A percentile compares a stretch with the other conserved stretches of the same genome.
Evolutionary conservation across 768 basidiomycete genomes (phyloP).

Genomic region (Fistulinella prunicolor): DNA sequence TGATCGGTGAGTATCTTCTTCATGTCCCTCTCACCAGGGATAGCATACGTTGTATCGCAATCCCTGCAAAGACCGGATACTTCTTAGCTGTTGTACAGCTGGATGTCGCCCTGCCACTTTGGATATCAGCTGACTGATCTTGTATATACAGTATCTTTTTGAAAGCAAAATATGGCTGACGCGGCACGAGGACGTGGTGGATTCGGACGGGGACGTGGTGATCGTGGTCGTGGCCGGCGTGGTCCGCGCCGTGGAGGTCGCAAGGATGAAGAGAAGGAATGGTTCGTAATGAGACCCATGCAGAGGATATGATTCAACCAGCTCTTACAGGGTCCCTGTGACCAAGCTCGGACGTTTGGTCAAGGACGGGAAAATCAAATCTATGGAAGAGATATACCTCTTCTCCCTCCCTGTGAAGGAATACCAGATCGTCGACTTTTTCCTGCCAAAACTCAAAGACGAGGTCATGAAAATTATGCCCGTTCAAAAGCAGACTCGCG

Average conservation of each 20-base stretch:
- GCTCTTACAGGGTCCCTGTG: constrained; percentile 76
- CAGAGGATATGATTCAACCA: constrained; percentile 4
- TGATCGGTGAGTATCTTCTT: constrained; percentile 39
- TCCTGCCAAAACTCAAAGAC: constrained; percentile 99
- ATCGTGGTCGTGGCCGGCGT: constrained; percentile 58
- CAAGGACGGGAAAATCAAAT: constrained; percentile 99
- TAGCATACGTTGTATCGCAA: background rate
- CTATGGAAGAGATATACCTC: constrained; percentile 99
- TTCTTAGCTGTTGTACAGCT: constrained; percentile 27
- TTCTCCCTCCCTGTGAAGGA: constrained; percentile 99
- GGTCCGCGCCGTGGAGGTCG: constrained; percentile 93
- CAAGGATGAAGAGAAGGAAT: constrained; percentile 99
- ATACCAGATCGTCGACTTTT: constrained; percentile 98
- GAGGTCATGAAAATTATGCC: constrained; percentile 99
- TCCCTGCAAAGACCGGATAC: background rate
- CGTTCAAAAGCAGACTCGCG: constrained; percentile 99
- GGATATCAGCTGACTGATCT: constrained; percentile 44
- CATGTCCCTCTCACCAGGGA: background rate
- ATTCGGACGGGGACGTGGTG: constrained; percentile 82
- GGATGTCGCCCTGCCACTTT: constrained; percentile 43
- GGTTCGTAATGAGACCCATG: constrained; percentile 51
- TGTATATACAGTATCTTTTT: constrained; percentile 19
- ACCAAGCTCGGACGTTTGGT: constrained; percentile 99
- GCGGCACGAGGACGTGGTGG: constrained; percentile 92
- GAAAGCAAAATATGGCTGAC: constrained; percentile 66